Conservation (phyloP, 441 rosid genomes). For the Macaranga tanarius region DNA sequence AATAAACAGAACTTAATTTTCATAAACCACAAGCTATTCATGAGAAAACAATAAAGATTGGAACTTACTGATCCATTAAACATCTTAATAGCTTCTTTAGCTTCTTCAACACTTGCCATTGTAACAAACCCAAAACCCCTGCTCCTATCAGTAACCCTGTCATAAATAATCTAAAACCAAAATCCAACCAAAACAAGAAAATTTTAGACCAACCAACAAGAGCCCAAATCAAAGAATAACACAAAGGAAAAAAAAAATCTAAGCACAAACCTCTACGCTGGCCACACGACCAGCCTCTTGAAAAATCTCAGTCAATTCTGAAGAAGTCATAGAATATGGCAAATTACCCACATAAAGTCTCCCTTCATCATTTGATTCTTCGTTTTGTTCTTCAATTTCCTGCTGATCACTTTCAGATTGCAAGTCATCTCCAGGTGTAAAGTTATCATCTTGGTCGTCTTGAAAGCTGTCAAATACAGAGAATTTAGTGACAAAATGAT, state of each 20-base stretch:
- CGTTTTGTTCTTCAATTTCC: conserved; percentile 29
- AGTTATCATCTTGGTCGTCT: conserved; percentile 29
- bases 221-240: neutral
- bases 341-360: conserved; percentile 79
- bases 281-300: conserved; percentile 72
- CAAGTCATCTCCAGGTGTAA: conserved; percentile 25
- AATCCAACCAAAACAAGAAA: neutral
- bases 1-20: neutral
- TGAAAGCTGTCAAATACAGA: conserved; percentile 40
- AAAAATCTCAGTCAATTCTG: conserved; percentile 59
- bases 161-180: conserved; percentile 60
- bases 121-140: conserved; percentile 91
- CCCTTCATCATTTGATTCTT: conserved; percentile 46
- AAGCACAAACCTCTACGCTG: conserved; percentile 57
- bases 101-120: conserved; percentile 75
- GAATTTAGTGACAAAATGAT: conserved; percentile 35
- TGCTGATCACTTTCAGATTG: conserved; percentile 28
- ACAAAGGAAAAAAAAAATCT: neutral
- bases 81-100: conserved; percentile 75
- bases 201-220: neutral
- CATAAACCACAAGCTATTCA: neutral
- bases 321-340: conserved; percentile 69
- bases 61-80: conserved; percentile 77
- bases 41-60: neutral
- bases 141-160: conserved; percentile 88